These are phyloP conservation scores for Phyllosticta citrichinensis DNA, from an alignment of 2,329 filamentous ascomycete species.

Conservation along the genomic window DNA sequence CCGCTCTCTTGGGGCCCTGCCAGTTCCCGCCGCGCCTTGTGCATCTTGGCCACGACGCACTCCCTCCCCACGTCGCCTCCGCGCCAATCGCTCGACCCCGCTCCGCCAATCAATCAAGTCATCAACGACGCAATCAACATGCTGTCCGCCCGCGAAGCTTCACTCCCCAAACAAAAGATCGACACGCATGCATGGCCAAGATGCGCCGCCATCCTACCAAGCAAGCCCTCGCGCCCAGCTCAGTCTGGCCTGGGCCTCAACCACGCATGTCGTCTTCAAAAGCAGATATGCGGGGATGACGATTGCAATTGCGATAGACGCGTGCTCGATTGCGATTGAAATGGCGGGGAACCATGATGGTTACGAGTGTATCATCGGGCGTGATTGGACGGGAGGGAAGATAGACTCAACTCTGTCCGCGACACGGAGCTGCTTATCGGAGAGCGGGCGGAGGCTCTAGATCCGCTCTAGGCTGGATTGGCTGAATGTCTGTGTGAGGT, in stretches of 20 bases:
- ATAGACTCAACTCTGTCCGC: background rate
- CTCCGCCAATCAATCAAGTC: background rate
- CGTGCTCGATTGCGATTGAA: background rate
- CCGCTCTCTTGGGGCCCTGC: too few species aligned
- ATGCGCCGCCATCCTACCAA: background rate
- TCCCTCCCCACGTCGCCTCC: background rate
- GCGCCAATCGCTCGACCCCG: background rate
- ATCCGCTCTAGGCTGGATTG: background rate
- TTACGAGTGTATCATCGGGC: background rate
- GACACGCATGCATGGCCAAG: background rate
- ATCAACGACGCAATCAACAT: background rate
- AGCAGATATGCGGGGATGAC: too few species aligned
- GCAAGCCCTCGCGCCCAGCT: background rate
- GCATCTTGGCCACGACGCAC: background rate
- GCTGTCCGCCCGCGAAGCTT: background rate
- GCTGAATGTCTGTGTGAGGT: background rate
- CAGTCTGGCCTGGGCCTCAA: background rate
- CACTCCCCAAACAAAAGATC: background rate
- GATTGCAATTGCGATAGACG: background rate
- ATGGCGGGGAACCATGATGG: background rate
- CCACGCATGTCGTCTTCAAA: background rate
- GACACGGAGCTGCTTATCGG: background rate
- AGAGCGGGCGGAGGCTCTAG: too few species aligned
- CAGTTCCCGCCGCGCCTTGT: background rate
- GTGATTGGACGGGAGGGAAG: background rate